Base-by-base conservation (phyloP, 306 rosid genomes). In the Fragaria ananassa region DNA sequence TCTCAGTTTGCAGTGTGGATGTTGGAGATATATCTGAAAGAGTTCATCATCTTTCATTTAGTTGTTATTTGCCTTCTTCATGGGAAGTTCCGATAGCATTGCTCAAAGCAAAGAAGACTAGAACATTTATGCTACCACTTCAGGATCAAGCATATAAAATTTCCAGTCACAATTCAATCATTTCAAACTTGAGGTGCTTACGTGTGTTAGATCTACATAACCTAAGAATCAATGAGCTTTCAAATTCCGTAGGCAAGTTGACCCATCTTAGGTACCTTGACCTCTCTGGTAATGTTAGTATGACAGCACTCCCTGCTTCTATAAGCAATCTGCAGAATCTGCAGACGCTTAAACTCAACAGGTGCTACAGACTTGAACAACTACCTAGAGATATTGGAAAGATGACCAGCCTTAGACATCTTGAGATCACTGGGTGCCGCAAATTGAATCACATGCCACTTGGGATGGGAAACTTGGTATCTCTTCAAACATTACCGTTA, bases 291-390 rank as follows among this genome's bases (percentile, higher is more conserved):
- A 54, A 54, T 54, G 61, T 54, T n/a, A n/a, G 61, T 54, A 54
- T 54, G 61, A 18, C 12, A 21, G 10, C 61, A n/a, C 61, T 54
- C 61, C 61, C 61, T 54, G 61, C 29, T 54, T n/a, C 61, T 54
- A n/a, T 54, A 2, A 54, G 29, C 61, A 54, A 21, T 54, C 61
- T 54, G 29, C 61, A 54, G 61, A 54, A 54, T 9, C 29, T 54
- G 23, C 29, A 54, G 29, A 54, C 61, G 13, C 61, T 54, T 54
- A 54, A 54, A 18, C 61, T 54, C 61, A 54, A 54, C 13, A 54
- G 61, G 61, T 54, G 61, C 61, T 54, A 54, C 61, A 54, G 61
- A 54, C 61, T 54, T 54, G 61, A n/a, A 54, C 61, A 54, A n/a
- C 61, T 54, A n/a, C 61, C 61, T 7, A 54, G 29, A 21, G 29